These are phyloP conservation scores for Pythium chondricola DNA, from an alignment of 352 stramenopile species.

Conservation along the genomic window DNA sequence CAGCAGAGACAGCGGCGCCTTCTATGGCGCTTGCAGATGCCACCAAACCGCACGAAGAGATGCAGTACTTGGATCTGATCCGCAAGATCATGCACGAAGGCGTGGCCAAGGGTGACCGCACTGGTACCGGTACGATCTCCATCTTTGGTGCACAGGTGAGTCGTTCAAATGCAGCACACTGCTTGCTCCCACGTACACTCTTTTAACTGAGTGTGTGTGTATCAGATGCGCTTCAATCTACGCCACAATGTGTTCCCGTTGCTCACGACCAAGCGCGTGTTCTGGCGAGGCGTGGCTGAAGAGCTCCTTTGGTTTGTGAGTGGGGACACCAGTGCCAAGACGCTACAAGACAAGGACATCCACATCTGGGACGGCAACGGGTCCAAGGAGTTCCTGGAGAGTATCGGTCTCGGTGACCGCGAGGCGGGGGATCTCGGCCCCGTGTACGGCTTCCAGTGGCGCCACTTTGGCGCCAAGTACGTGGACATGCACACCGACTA, in stretches of 20 bases:
- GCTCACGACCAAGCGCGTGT: conserved; percentile 99
- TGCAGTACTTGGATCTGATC: conserved; percentile 88
- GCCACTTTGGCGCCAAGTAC: conserved; percentile 99
- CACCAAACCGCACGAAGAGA: conserved; percentile 26
- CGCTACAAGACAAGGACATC: conserved; percentile 96
- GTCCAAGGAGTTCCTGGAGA: conserved; percentile 93
- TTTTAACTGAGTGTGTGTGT: too few species aligned
- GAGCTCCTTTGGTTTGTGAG: conserved; percentile 99
- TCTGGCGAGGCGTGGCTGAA: conserved; percentile 98
- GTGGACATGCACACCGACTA: conserved; percentile 98
- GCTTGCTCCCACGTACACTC: too few species aligned
- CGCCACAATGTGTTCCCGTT: conserved; percentile 94
- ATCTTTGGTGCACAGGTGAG: conserved; percentile 94
- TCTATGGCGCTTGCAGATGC: conserved; percentile 23
- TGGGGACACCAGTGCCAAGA: conserved; percentile 95
- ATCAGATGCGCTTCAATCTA: conserved; percentile 92
- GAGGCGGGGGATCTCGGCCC: conserved; percentile 96
- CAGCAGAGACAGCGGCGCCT: conserved; percentile 8
- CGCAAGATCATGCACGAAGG: conserved; percentile 95
- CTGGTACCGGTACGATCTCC: conserved; percentile 97
- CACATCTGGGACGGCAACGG: conserved; percentile 99
- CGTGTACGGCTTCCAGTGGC: conserved; percentile 98
- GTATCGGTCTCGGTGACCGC: conserved; percentile 88
- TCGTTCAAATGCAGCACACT: not conserved
- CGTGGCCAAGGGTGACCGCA: conserved; percentile 93